phyloP scores from a whole-genome alignment of 495 filamentous ascomycete species.

The Saxispiralis lemnorum region DNA sequence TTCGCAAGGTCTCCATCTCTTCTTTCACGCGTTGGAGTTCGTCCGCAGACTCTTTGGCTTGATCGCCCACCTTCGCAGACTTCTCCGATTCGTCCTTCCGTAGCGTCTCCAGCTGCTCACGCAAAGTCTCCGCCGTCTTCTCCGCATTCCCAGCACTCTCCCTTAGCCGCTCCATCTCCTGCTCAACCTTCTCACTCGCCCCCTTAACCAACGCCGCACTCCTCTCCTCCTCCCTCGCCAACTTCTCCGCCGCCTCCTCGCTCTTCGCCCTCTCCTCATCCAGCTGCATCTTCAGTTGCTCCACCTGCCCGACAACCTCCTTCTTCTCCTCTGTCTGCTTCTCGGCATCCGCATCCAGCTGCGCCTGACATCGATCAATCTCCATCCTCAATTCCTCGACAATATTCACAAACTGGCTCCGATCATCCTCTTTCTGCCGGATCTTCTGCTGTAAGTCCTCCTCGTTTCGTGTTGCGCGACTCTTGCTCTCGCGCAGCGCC shows the following conservation, averaged over 20 bases:
- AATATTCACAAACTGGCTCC: constrained; percentile 3
- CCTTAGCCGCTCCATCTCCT: constrained; percentile 5
- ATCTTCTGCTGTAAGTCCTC: constrained; percentile 10
- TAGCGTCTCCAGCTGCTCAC: constrained; percentile 1
- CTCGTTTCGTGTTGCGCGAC: constrained; percentile 8
- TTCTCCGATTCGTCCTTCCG: constrained; percentile 1
- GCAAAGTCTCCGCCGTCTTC: background rate
- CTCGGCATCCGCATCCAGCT: constrained; percentile 12
- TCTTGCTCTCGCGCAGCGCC: constrained; percentile 8
- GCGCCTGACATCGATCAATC: constrained; percentile 13
- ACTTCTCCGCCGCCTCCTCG: background rate
- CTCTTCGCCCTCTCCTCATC: constrained; percentile 5
- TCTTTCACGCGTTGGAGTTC: background rate
- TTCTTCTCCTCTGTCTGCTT: constrained; percentile 10
- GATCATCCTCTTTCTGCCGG: constrained; percentile 10
- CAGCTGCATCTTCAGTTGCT: constrained; percentile 6
- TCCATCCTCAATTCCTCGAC: constrained; percentile 11
- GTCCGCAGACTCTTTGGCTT: constrained; percentile 1
- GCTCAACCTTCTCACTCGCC: constrained; percentile 1
- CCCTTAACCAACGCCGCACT: background rate
- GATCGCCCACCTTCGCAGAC: background rate
- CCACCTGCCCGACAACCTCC: constrained; percentile 4
- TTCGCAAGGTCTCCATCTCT: constrained; percentile 2
- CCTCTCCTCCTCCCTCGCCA: constrained; percentile 1
- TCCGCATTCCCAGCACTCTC: constrained; percentile 4